Conservation (phyloP, 192 early-diverging fungal species). For the Piromyces finnis region DNA sequence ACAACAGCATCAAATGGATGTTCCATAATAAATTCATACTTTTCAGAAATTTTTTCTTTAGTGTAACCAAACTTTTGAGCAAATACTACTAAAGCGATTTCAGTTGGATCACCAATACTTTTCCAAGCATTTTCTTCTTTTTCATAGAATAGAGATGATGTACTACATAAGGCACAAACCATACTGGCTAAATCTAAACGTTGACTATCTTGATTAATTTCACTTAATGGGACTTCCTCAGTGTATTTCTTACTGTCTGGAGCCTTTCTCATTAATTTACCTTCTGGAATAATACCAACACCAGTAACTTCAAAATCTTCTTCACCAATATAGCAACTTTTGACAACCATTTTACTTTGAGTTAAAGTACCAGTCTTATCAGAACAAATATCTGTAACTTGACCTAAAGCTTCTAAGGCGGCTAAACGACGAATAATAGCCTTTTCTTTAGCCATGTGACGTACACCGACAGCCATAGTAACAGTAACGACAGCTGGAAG, state of each 20-base stretch:
- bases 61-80: slow-evolving; percentile 5
- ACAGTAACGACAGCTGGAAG: slow-evolving; percentile 84
- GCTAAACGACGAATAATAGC: slow-evolving; percentile 69
- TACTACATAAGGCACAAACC: background rate
- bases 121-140: slow-evolving; percentile 9
- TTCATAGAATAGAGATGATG: slow-evolving; percentile 3
- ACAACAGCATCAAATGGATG: slow-evolving; percentile 17
- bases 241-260: slow-evolving; percentile 6
- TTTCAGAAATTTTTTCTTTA: background rate
- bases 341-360: slow-evolving; percentile 70
- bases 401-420: slow-evolving; percentile 38
- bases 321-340: slow-evolving; percentile 13
- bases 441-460: slow-evolving; percentile 67
- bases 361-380: slow-evolving; percentile 50
- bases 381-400: background rate
- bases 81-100: slow-evolving; percentile 14
- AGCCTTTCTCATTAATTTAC: background rate
- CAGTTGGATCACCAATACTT: slow-evolving; percentile 15
- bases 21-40: slow-evolving; percentile 10
- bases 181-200: background rate
- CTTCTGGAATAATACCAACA: background rate
- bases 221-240: background rate
- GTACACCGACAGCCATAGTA: slow-evolving; percentile 85
- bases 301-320: background rate
- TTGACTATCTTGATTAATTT: background rate